phyloP scores from a whole-genome alignment of 2,329 filamentous ascomycete genomes.

The Diaporthe longicolla region DNA sequence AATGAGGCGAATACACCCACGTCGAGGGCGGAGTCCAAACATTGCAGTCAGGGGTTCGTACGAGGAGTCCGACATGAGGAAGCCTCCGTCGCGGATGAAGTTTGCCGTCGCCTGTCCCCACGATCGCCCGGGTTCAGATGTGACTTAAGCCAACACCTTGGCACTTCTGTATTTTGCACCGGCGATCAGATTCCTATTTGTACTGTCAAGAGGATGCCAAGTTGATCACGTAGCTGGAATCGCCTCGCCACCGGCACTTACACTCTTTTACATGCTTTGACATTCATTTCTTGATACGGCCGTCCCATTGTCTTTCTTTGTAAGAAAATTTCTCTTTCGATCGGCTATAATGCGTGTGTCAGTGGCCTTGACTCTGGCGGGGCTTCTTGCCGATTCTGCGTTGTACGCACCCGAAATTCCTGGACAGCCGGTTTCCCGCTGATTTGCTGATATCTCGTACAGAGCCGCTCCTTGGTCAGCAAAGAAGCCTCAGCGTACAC shows the following conservation, averaged over 20 bases:
- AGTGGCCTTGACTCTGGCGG: slow-evolving; percentile 9
- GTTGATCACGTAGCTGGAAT: slow-evolving; percentile 11
- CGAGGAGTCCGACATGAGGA: slow-evolving; percentile 2
- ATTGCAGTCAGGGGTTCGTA: slow-evolving; percentile 18
- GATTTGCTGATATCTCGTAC: background rate
- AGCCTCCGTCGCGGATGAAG: background rate
- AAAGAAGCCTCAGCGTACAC: slow-evolving; percentile 11
- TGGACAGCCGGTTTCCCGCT: background rate
- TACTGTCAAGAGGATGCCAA: slow-evolving; percentile 22
- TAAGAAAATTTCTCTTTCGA: background rate
- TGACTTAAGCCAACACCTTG: slow-evolving; percentile 1
- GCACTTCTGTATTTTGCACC: background rate
- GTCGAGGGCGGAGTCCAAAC: slow-evolving; percentile 1
- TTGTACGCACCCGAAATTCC: background rate
- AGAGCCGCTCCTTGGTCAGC: slow-evolving; percentile 21
- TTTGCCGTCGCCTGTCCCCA: background rate
- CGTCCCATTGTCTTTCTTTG: slow-evolving; percentile 23
- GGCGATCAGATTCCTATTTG: slow-evolving; percentile 29
- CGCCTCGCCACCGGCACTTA: background rate
- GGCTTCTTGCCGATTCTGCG: slow-evolving; percentile 12
- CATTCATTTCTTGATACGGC: slow-evolving; percentile 16
- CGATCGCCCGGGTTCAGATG: slow-evolving; percentile 3
- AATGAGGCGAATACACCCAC: background rate
- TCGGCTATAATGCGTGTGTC: background rate
- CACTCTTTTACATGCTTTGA: slow-evolving; percentile 32